These are phyloP conservation scores for Fusarium miscanthi DNA, from an alignment of 2,329 filamentous ascomycete genomes.

Conservation along the genomic window DNA sequence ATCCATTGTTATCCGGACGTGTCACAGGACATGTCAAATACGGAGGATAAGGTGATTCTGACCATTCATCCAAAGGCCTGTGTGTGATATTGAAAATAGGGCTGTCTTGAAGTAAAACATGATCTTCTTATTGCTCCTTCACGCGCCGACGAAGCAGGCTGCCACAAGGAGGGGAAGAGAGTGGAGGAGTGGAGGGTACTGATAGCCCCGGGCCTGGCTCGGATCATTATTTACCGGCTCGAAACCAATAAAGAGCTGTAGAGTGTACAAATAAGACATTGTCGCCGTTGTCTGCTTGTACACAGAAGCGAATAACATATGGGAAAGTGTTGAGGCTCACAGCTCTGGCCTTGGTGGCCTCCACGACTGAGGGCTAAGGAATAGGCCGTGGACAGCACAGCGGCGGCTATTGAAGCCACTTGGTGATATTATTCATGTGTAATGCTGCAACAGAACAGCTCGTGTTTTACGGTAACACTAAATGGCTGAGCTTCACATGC, in stretches of 20 bases:
- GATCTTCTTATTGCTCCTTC: background rate
- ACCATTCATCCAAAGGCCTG: background rate
- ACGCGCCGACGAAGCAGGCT: constrained; percentile 1
- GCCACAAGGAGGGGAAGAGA: constrained; percentile 12
- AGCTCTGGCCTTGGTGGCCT: background rate
- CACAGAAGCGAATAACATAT: background rate
- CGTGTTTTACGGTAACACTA: constrained; percentile 31
- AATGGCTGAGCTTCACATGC: background rate
- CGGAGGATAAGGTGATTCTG: constrained; percentile 12
- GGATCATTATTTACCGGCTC: constrained; percentile 32
- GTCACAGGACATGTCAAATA: constrained; percentile 7
- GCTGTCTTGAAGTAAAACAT: background rate
- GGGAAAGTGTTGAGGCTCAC: constrained; percentile 9
- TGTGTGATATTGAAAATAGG: background rate
- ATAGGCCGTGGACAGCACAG: background rate
- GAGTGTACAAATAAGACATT: background rate
- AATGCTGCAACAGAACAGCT: background rate
- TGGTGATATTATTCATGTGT: background rate
- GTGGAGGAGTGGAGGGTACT: constrained; percentile 36
- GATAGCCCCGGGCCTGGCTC: constrained; percentile 32
- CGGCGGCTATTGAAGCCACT: constrained; percentile 15
- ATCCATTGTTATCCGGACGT: constrained; percentile 10
- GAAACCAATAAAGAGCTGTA: constrained; percentile 14
- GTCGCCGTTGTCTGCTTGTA: background rate
- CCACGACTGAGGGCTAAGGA: background rate